Percentiles rank a stretch among this genome's conserved stretches.
These are phyloP conservation scores for Stagonosporopsis vannaccii DNA, from an alignment of 2,329 filamentous ascomycete species.

Conservation along the genomic window DNA sequence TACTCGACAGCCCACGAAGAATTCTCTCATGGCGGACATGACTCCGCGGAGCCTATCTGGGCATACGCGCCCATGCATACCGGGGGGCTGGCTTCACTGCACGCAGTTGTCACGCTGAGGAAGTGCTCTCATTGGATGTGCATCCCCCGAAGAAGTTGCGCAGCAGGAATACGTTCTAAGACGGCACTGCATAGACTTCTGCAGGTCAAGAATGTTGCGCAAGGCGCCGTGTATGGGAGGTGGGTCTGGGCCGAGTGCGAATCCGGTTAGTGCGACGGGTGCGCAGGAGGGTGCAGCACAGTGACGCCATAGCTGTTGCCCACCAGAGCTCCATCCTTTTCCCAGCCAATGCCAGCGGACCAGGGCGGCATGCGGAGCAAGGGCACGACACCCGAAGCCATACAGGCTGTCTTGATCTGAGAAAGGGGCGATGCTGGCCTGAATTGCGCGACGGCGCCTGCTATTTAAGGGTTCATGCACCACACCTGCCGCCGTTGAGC, in stretches of 20 bases:
- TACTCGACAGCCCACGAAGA: not conserved
- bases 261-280: not conserved
- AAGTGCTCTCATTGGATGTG: too few relatives aligned
- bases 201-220: constrained; percentile 2
- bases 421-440: not conserved
- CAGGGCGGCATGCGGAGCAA: not conserved
- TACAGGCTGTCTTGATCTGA: not conserved
- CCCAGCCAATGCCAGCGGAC: not conserved
- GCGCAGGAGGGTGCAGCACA: not conserved
- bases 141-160: too few relatives aligned
- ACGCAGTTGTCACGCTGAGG: too few relatives aligned
- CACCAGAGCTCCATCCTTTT: not conserved
- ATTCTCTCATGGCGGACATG: not conserved
- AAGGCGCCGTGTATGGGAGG: not conserved
- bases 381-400: not conserved
- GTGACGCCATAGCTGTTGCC: not conserved
- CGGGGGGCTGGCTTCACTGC: too few relatives aligned
- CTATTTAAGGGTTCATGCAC: constrained; percentile 8
- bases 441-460: not conserved
- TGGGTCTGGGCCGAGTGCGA: not conserved
- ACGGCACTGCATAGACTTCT: not conserved
- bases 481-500: constrained; percentile 1
- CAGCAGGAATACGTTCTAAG: not conserved
- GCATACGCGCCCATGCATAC: too few relatives aligned
- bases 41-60: not conserved